These are phyloP conservation scores for Aspergillus sp. DNA, from an alignment of 2,329 filamentous ascomycete species.

Conservation along the genomic window DNA sequence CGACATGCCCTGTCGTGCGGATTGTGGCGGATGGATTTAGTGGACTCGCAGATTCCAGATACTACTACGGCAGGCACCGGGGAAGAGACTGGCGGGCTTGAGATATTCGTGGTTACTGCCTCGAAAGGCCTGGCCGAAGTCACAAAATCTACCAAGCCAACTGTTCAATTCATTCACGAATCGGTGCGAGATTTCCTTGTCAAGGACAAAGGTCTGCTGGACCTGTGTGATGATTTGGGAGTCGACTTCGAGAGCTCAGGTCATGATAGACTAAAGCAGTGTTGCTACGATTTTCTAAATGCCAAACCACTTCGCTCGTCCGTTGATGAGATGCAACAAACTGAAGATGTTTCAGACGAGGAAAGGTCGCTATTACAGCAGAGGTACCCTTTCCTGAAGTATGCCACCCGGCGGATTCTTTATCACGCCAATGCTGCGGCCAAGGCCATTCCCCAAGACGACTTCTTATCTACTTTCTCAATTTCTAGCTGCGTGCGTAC, in stretches of 20 bases:
- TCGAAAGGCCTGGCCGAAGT: conserved; percentile 36
- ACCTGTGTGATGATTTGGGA: conserved; percentile 33
- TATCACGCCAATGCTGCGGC: conserved; percentile 30
- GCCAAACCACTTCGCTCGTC: neutral
- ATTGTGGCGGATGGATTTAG: conserved; percentile 1
- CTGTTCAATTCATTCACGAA: conserved; percentile 39
- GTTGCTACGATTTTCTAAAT: conserved; percentile 14
- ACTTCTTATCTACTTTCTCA: conserved; percentile 26
- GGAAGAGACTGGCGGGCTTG: neutral
- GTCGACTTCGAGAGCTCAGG: conserved; percentile 29
- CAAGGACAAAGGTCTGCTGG: conserved; percentile 27
- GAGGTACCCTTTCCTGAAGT: conserved; percentile 39
- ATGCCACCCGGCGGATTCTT: conserved; percentile 26
- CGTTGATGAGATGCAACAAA: neutral
- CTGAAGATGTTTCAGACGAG: neutral
- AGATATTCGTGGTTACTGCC: conserved; percentile 21
- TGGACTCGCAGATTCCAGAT: conserved; percentile 6
- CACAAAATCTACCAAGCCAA: conserved; percentile 19
- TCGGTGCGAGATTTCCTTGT: conserved; percentile 35
- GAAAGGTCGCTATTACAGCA: neutral
- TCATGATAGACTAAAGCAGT: conserved; percentile 47
- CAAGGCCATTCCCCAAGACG: conserved; percentile 16
- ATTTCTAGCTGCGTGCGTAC: conserved; percentile 29
- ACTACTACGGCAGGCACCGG: neutral
- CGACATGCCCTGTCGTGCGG: conserved; percentile 21